phyloP scores from a whole-genome alignment of 2,329 filamentous ascomycete genomes.

The Fusarium gaditjirri region DNA sequence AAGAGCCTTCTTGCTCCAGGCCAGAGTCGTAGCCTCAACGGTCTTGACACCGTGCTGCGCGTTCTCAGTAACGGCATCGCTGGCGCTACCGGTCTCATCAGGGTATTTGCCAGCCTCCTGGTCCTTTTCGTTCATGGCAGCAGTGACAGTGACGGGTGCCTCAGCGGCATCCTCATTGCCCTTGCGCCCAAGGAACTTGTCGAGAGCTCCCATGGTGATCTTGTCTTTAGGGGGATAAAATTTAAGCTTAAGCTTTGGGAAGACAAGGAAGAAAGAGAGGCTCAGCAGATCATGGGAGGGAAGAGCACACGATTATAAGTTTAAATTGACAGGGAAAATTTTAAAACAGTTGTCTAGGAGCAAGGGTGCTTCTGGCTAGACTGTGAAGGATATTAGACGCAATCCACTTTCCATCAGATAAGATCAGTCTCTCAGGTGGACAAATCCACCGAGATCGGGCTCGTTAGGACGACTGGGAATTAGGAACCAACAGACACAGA shows the following conservation, averaged over 20 bases:
- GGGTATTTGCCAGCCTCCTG: constrained; percentile 15
- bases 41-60: constrained; percentile 53
- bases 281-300: not conserved
- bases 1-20: constrained; percentile 54
- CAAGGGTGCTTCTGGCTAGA: constrained; percentile 16
- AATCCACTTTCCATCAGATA: constrained; percentile 39
- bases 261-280: constrained; percentile 14
- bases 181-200: constrained; percentile 34
- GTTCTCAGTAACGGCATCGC: constrained; percentile 33
- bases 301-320: constrained; percentile 10
- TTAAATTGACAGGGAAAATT: constrained; percentile 5
- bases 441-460: constrained; percentile 34
- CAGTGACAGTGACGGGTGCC: constrained; percentile 19
- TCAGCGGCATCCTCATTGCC: constrained; percentile 16
- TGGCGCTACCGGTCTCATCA: constrained; percentile 16
- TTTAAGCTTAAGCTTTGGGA: constrained; percentile 17
- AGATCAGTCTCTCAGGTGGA: constrained; percentile 32
- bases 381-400: constrained; percentile 9
- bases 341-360: constrained; percentile 1
- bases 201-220: constrained; percentile 32
- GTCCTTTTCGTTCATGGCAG: constrained; percentile 32
- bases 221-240: constrained; percentile 6
- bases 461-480: not conserved
- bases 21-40: constrained; percentile 54
- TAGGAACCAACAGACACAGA: not conserved